Evolutionary conservation across 192 early-diverging fungal species (phyloP).

Genomic region (Jimgerdemannia flammicorona): DNA sequence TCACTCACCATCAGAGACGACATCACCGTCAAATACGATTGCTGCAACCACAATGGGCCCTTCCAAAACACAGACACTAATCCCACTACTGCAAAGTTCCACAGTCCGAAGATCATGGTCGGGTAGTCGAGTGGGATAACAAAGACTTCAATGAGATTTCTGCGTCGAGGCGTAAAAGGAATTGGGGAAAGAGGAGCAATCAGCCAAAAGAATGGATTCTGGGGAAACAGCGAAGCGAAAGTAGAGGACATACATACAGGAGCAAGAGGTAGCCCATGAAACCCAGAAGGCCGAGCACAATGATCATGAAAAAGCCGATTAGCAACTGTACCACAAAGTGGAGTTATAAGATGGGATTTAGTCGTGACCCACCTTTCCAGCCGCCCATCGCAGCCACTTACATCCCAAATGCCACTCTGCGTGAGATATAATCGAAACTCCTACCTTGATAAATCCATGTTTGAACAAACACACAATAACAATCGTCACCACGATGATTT

Average conservation of each 20-base stretch:
- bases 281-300: constrained; percentile 68
- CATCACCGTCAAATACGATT: constrained; percentile 77
- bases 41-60: constrained; percentile 72
- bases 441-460: constrained; percentile 72
- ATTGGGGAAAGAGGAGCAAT: constrained; percentile 15
- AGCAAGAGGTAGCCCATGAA: constrained; percentile 70
- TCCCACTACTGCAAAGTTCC: constrained; percentile 75
- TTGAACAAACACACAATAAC: constrained; percentile 74
- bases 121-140: constrained; percentile 67
- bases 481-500: constrained; percentile 77
- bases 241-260: constrained; percentile 10
- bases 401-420: no score
- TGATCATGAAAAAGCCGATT: constrained; percentile 69
- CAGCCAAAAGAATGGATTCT: constrained; percentile 23
- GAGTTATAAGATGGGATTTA: no score
- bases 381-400: no score
- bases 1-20: constrained; percentile 68
- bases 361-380: no score
- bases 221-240: neutral
- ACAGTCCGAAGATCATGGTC: constrained; percentile 71
- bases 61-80: constrained; percentile 78
- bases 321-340: constrained; percentile 40
- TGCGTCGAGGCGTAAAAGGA: neutral
- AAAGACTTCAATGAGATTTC: constrained; percentile 46
- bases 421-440: neutral